Evolutionary conservation across 2,329 filamentous ascomycete genomes (phyloP), one percentile per base, ranked within the genome.

Genomic region (Chaetomiaceae sp.): DNA sequence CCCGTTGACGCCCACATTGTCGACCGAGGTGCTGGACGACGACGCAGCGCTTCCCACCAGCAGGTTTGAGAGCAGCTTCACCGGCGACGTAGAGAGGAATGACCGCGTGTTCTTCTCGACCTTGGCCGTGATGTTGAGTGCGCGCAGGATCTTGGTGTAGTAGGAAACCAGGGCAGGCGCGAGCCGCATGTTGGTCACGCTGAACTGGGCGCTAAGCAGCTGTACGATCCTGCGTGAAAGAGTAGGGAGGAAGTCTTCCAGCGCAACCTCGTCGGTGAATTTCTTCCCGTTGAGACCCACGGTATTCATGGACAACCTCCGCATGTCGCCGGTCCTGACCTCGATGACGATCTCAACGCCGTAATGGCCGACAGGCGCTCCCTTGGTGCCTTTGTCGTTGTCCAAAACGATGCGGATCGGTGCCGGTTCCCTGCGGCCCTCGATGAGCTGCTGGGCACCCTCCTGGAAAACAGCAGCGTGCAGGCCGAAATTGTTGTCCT

Each of bases 1-100:
- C 2, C 48, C 51, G 38, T 54, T 51, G 19, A 43, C 38, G 35
- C 45, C 45, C 2, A 64, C 48, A 54, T 56, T 57, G 39, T 66
- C 57, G 18, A 62, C 50, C 11, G 68, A 64, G 29, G 65, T 68
- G 51, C 70, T 73, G 27, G 73, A 65, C 1, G 52, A 46, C 3
- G 52, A 53, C 10, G 52, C 40, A 15, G 67, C 74, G 46, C 74
- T 77, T 19, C 80, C 78, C 27, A 80, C 78, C 57, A 94, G 80
- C 44, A 96, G 79, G 59, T 78, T 95, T 0, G 90, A 94, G 14
- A 97, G 72, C 59, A 95, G 75, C 63, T 96, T 97, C 38, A 94
- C 87, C 0, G 91, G 90, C 1, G 90, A 96, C n/a, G 84, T 79
- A 4, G 82, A 81, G 9, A 91, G 75, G 60, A 87, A 86, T 1